Evolutionary conservation across 2,329 filamentous ascomycete species (phyloP), one percentile per base, ranked within the genome.

Genomic region (Cladosporium halotolerans): DNA sequence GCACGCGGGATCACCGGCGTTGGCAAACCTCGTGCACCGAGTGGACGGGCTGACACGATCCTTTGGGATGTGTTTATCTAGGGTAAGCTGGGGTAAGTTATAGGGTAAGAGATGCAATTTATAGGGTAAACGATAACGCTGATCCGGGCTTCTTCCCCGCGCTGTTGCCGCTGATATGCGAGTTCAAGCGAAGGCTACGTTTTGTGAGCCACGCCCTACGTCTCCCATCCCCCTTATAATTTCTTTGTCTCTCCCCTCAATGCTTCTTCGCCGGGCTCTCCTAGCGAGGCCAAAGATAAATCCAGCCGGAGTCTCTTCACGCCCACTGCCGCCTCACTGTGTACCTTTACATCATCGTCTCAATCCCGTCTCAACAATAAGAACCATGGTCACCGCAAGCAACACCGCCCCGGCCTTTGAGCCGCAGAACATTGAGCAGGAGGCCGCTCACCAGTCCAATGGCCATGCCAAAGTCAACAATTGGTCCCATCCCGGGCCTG

Each of bases 401-500:
- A 58, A 61, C 44, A 39, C 51, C 14, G 52, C 55, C 45, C 45
- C 52, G 34, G 51, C 55, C 53, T 19, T 45, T 36, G 33, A 18
- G 48, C 48, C 43, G 40, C 40, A 42, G 16, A 23, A 51, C 48
- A 44, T 63, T 28, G 56, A 65, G 55, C 54, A 60, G n/a, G 55
- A 60, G 43, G 63, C 63, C 11, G 45, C 57, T 11, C 52, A 65
- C 33, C 49, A 63, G 9, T 58, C 44, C 23, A 60, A 64, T 56
- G 62, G 62, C 19, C 34, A 55, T n/a, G 52, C 56, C 40, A 61
- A 58, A 36, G 58, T 63, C 54, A 68, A 70, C 55, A 64, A 68
- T 48, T 71, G 73, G 65, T 60, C 66, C 3, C 58, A 66, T 9
- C 72, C 76, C 18, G 79, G 78, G 16, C 75, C 77, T 1, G 77